Evolutionary conservation across 768 basidiomycete species (phyloP), one percentile per base, ranked within the genome.

Genomic region (Leccinum boreale): DNA sequence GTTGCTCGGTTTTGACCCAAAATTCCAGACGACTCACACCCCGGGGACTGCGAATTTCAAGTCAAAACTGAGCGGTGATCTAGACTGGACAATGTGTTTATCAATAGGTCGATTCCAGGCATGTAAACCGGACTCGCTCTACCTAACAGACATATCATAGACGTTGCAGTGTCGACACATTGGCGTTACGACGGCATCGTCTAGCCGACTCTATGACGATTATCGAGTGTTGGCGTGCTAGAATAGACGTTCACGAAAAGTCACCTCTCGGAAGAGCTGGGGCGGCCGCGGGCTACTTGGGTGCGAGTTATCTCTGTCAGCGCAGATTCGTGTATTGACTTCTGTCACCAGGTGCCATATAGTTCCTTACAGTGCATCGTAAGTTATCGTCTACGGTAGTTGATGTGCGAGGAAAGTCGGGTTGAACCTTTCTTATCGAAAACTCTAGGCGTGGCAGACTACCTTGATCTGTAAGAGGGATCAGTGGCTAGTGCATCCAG

Each of bases 271-370:
- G 51, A 82, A 79, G 56, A 86, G 86, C 7, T 97, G 94, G 94
- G 92, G 92, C 59, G 94, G 94, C 10, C 78, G 91, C 57, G 94
- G 94, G 9, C 77, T 88, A 70, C 75, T 97, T 45, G 94, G 94
- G 88, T 92, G 60, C 64, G 85, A 42, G 29, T n/a, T 19, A 45
- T n/a, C 47, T 50, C 56, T 19, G 33, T 42, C 46, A 21, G 44
- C 10, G 2, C 49, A 48, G 42, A 42, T 53, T 53, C 9, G 33
- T 33, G 50, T 58, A 62, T 58, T 46, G 31, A 58, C 24, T 50
- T 24, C 23, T 21, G 17, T 56, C 36, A 9, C 17, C 58, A 87
- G 85, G 42, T 87, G 86, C 63, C 85, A 86, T 66, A 83, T 87
- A 44, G 76, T 86, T 21, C 84, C 84, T 6, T 81, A 78, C 64